A percentile compares a stretch with the other conserved stretches of the same genome.
Conservation (phyloP, 2,329 filamentous ascomycete genomes). For the Colletotrichum sp. region DNA sequence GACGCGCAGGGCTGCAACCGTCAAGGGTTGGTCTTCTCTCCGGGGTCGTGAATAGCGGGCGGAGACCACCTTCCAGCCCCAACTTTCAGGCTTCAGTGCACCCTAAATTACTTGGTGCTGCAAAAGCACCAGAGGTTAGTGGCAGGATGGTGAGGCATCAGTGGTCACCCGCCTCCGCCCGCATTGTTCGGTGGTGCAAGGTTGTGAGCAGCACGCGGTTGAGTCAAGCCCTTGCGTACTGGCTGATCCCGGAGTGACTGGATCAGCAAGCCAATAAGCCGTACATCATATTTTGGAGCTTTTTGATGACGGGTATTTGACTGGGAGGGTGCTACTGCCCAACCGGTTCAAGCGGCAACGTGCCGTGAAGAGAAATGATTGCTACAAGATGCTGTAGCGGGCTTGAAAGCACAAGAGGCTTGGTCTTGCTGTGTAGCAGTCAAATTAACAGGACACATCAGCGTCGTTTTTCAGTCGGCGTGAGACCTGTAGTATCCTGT, state of each 20-base stretch:
- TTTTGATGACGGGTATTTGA: not conserved
- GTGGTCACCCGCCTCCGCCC: not conserved
- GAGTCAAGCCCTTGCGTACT: not conserved
- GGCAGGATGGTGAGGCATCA: not conserved
- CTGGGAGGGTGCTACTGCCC: not conserved
- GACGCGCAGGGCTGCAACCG: not conserved
- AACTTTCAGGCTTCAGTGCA: not conserved
- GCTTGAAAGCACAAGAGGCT: not conserved
- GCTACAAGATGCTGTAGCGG: not conserved
- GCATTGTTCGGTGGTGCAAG: not conserved
- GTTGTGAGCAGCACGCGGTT: not conserved
- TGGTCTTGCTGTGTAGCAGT: not conserved
- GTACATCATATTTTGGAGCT: not conserved
- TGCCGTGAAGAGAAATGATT: not conserved
- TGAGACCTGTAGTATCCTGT: not conserved
- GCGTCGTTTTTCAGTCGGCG: not conserved
- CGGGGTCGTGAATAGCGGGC: not conserved
- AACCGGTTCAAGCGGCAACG: not conserved
- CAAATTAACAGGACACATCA: not conserved
- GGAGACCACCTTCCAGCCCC: not conserved
- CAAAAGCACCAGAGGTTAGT: not conserved
- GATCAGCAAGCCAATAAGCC: not conserved
- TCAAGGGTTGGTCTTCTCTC: not conserved
- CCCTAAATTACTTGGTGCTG: not conserved
- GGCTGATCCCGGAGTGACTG: not conserved